Percentiles rank a stretch among this genome's conserved stretches.
These are phyloP conservation scores for Suillus lakei DNA, from an alignment of 768 basidiomycete genomes.

Conservation along the genomic window DNA sequence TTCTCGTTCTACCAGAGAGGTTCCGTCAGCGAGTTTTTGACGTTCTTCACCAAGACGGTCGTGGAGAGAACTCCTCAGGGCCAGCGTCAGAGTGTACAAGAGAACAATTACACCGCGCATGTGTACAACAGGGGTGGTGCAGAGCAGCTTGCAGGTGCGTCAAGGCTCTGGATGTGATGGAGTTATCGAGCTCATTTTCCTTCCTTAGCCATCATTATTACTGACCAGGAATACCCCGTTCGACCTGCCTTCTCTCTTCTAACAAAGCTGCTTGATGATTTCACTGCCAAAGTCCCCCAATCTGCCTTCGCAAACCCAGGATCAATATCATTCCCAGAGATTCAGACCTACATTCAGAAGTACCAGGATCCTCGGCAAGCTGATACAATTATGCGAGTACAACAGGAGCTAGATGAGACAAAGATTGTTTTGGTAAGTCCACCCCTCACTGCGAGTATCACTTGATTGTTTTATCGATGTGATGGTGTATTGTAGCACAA, in stretches of 20 bases:
- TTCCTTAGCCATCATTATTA: slow-evolving; percentile 81
- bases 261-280: slow-evolving; percentile 93
- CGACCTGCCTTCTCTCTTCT: slow-evolving; percentile 96
- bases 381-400: slow-evolving; percentile 97
- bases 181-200: slow-evolving; percentile 10
- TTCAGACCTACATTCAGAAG: slow-evolving; percentile 79
- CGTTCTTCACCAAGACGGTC: slow-evolving; percentile 93
- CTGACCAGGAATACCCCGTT: slow-evolving; percentile 95
- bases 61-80: slow-evolving; percentile 85
- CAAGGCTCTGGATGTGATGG: background rate
- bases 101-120: slow-evolving; percentile 92
- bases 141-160: slow-evolving; percentile 81
- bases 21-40: slow-evolving; percentile 89
- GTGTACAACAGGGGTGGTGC: slow-evolving; percentile 91
- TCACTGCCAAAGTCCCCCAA: slow-evolving; percentile 78
- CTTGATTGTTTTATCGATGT: slow-evolving; percentile 5
- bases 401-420: slow-evolving; percentile 97
- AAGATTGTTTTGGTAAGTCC: slow-evolving; percentile 92
- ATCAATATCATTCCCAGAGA: slow-evolving; percentile 77
- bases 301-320: slow-evolving; percentile 67
- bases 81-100: slow-evolving; percentile 92
- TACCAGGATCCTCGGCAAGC: slow-evolving; percentile 98
- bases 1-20: slow-evolving; percentile 95
- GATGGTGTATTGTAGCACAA: slow-evolving; percentile 72
- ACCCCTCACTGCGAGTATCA: no score